Base-by-base conservation (phyloP, 345 rosid species). In the Melaleuca quinquenervia region DNA sequence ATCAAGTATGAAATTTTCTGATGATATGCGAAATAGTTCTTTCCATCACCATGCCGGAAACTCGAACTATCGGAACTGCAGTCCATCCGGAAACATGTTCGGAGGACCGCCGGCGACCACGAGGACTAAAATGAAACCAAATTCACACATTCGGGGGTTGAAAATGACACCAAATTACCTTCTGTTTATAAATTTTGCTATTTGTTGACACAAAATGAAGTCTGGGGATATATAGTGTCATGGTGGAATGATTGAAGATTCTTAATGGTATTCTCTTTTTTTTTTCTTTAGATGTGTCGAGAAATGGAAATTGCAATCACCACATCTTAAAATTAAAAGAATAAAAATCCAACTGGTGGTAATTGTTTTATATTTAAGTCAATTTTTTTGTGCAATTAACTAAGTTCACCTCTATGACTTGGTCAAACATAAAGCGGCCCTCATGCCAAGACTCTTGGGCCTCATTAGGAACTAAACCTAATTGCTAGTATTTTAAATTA, bases 301-400 rank as follows among this genome's bases (percentile, higher is more conserved):
- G 44, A 32, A 70, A 70, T 16, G 48, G 48, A 36, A 18, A 36
- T 18, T 0, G 13, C 26, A 70, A 32, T 70, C 13, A 8, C 1
- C 36, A 8, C 48, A 18, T 70, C 48, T 70, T 8, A 41, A 70
- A 70, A 32, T 8, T 32, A 70, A 70, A n/a, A n/a, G n/a, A 32
- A 29, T 0, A 52, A 7, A 54, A 55, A 55, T 54, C 52, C n/a
- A 6, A 24, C 27, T 55, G 6, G 15, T 36, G 78, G 26, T 32
- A 0, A 32, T 1, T 2, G 0, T 32, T 70, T 70, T 41, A 36
- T 70, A 5, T 70, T 2, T 2, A 18, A 18, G 7, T 5, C 48
- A 3, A 32, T 1, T 36, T 36, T n/a, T 36, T 10, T 70, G 3
- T 70, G 78, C 78, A 70, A 18, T 70, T 32, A 36, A 32, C 24